phyloP scores from a whole-genome alignment of 371 early-diverging fungal genomes.

The Mortierella sp. region DNA sequence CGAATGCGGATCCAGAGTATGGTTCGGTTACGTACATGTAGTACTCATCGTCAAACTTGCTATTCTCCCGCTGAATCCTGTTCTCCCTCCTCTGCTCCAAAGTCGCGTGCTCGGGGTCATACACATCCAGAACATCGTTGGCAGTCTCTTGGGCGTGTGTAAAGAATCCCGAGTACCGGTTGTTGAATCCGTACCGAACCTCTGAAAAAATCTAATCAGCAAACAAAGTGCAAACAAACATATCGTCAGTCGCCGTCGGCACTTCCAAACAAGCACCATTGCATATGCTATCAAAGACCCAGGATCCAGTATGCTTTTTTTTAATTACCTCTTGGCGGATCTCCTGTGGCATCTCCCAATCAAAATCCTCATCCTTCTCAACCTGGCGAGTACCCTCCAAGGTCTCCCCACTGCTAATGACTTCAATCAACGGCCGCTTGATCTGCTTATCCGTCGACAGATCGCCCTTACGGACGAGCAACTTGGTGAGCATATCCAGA shows the following conservation, averaged over 20 bases:
- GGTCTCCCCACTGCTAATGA: conserved; percentile 64
- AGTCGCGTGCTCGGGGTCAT: conserved; percentile 80
- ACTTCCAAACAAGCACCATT: too few species aligned
- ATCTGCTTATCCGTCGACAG: conserved; percentile 39
- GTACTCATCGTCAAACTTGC: conserved; percentile 91
- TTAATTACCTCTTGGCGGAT: conserved; percentile 60
- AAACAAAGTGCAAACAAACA: background rate
- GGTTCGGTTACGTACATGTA: conserved; percentile 74
- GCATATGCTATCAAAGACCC: too few species aligned
- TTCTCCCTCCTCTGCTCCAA: conserved; percentile 71
- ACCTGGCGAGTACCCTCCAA: conserved; percentile 56
- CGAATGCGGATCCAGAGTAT: background rate
- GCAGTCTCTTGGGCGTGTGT: conserved; percentile 83
- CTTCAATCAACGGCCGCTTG: conserved; percentile 77
- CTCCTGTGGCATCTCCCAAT: conserved; percentile 91
- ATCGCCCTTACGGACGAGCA: conserved; percentile 79
- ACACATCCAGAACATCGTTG: conserved; percentile 88
- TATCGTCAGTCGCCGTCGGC: background rate
- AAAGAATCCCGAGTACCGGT: conserved; percentile 84
- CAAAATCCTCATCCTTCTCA: conserved; percentile 76
- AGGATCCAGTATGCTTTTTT: too few species aligned
- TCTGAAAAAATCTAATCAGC: conserved; percentile 36
- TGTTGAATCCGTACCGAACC: conserved; percentile 92
- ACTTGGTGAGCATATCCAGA: conserved; percentile 88
- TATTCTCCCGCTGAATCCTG: conserved; percentile 79